phyloP scores from a whole-genome alignment of 1,284 basidiomycete genomes.

The Sanghuangporus sanghuang region DNA sequence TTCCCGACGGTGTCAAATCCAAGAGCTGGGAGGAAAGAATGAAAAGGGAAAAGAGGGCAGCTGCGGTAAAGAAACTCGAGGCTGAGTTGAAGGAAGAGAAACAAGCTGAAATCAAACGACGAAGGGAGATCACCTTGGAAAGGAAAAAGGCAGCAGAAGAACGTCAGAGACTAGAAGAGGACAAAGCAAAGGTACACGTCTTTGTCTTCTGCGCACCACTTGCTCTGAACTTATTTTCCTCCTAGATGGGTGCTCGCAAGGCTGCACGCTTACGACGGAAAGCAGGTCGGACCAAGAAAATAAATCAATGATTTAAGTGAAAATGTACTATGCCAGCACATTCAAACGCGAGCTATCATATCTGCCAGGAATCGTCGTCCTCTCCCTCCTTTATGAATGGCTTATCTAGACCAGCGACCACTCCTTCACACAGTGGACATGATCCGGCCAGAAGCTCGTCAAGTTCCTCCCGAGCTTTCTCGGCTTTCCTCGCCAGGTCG shows the following conservation, averaged over 20 bases:
- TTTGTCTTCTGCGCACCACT: neutral
- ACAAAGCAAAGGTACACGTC: constrained; percentile 56
- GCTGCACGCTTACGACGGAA: constrained; percentile 64
- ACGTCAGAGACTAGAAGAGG: constrained; percentile 62
- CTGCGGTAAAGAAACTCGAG: constrained; percentile 68
- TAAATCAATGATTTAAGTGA: constrained; percentile 49
- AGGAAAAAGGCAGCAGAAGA: constrained; percentile 70
- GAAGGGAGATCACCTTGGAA: constrained; percentile 60
- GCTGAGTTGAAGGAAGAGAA: constrained; percentile 73
- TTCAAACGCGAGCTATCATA: constrained; percentile 37
- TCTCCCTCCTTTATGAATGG: constrained; percentile 83
- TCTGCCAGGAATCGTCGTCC: constrained; percentile 73
- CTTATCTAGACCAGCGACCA: constrained; percentile 79
- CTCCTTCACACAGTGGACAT: constrained; percentile 89
- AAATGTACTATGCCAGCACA: neutral
- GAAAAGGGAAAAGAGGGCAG: constrained; percentile 56
- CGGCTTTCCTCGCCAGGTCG: constrained; percentile 53
- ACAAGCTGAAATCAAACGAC: constrained; percentile 54
- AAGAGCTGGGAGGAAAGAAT: constrained; percentile 65
- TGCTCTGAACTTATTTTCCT: constrained; percentile 13
- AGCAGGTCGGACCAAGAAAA: constrained; percentile 71
- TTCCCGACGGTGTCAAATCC: constrained; percentile 59
- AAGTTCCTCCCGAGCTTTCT: constrained; percentile 72
- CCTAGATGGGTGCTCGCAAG: constrained; percentile 73
- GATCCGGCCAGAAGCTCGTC: constrained; percentile 83